Percentiles rank a stretch among this genome's conserved stretches.
phyloP scores from a whole-genome alignment of 2,329 filamentous ascomycete genomes.

The Daldinia eschscholtzii region DNA sequence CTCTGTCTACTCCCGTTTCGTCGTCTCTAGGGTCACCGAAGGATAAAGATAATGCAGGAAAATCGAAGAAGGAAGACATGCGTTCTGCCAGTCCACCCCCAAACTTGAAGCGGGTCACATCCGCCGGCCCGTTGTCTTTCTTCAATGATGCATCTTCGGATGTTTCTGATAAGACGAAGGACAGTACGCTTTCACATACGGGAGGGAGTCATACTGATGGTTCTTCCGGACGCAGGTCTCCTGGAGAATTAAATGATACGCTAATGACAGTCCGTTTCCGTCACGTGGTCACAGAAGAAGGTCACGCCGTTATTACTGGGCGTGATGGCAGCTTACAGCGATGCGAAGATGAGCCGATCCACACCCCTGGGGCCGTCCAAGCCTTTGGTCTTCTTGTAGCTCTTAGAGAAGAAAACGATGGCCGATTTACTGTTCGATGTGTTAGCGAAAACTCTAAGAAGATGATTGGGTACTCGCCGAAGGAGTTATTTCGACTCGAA shows the following conservation, averaged over 20 bases:
- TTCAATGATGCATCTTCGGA: slow-evolving; percentile 49
- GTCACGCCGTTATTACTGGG: slow-evolving; percentile 86
- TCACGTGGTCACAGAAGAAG: slow-evolving; percentile 80
- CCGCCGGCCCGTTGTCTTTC: slow-evolving; percentile 35
- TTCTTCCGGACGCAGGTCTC: slow-evolving; percentile 32
- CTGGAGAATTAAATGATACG: slow-evolving; percentile 52
- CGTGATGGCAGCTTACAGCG: slow-evolving; percentile 78
- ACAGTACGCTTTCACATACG: slow-evolving; percentile 22
- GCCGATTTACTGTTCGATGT: slow-evolving; percentile 76
- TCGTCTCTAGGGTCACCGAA: slow-evolving; percentile 36
- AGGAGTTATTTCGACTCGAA: slow-evolving; percentile 77
- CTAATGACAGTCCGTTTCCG: slow-evolving; percentile 81
- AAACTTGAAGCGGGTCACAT: slow-evolving; percentile 19
- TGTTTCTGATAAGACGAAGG: slow-evolving; percentile 43
- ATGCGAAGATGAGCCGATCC: slow-evolving; percentile 93
- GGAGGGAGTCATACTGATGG: slow-evolving; percentile 22
- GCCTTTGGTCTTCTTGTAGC: slow-evolving; percentile 83
- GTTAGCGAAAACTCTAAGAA: slow-evolving; percentile 84
- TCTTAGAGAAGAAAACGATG: slow-evolving; percentile 76
- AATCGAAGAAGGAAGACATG: slow-evolving; percentile 35
- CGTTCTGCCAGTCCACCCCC: slow-evolving; percentile 36
- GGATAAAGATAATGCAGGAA: slow-evolving; percentile 21
- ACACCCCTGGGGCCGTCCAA: slow-evolving; percentile 85
- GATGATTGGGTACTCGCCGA: slow-evolving; percentile 82
- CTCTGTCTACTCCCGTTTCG: slow-evolving; percentile 26